Conservation (phyloP, 2,329 filamentous ascomycete genomes). For the Calonectria ilicicola region DNA sequence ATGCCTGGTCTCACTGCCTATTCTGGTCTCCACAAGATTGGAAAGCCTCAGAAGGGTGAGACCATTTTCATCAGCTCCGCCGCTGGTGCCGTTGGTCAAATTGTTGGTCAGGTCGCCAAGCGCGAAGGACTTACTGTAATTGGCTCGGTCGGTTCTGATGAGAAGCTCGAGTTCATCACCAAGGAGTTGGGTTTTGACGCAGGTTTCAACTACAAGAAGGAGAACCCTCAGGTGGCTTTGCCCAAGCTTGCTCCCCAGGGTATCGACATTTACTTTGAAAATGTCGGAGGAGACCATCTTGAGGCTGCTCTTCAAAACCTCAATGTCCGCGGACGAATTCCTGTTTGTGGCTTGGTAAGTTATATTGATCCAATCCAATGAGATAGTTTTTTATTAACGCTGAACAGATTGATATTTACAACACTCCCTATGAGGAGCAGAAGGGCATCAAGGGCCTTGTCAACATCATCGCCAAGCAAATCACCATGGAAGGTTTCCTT, state of each 20-base stretch:
- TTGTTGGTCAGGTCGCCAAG: constrained; percentile 88
- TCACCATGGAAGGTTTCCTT: constrained; percentile 83
- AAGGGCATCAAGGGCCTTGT: constrained; percentile 77
- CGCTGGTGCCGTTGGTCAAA: constrained; percentile 83
- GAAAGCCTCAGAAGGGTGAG: constrained; percentile 72
- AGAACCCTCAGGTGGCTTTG: constrained; percentile 76
- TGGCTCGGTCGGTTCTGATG: constrained; percentile 82
- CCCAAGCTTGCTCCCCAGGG: constrained; percentile 79
- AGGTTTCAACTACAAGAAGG: constrained; percentile 92
- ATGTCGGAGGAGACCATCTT: constrained; percentile 65
- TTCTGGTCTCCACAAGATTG: constrained; percentile 75
- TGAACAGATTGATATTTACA: constrained; percentile 78
- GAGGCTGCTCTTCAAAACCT: constrained; percentile 58
- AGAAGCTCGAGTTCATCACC: constrained; percentile 77
- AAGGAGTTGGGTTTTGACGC: constrained; percentile 64
- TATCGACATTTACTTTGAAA: constrained; percentile 75
- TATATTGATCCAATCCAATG: rapidly evolving
- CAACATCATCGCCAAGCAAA: constrained; percentile 73
- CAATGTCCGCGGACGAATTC: constrained; percentile 75
- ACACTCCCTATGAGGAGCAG: constrained; percentile 62
- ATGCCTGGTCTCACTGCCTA: constrained; percentile 76
- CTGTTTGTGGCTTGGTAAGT: constrained; percentile 71
- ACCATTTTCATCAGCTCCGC: constrained; percentile 87
- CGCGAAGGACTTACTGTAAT: constrained; percentile 83
- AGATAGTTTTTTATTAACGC: background rate